Conservation (phyloP, 2,329 filamentous ascomycete genomes). For the Aschersonia sp. region DNA sequence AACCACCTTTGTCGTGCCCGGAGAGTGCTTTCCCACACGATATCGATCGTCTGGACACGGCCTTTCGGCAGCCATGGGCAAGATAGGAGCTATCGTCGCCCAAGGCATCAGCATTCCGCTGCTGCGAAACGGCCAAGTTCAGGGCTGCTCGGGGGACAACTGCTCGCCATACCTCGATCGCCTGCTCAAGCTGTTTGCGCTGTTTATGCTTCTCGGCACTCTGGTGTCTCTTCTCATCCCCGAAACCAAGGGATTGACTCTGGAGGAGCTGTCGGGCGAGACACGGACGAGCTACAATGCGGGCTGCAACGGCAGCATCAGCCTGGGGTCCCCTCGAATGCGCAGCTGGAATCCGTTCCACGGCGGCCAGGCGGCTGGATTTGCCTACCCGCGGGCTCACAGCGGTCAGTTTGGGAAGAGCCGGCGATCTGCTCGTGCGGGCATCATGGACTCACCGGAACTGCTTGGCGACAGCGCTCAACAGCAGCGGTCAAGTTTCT, state of each 20-base stretch:
- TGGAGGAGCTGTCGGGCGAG: constrained; percentile 58
- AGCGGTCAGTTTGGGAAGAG: constrained; percentile 10
- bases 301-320: constrained; percentile 34
- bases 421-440: constrained; percentile 17
- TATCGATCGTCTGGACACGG: constrained; percentile 50
- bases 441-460: constrained; percentile 30
- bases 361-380: constrained; percentile 37
- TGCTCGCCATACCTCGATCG: constrained; percentile 51
- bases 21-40: constrained; percentile 49
- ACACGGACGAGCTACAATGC: constrained; percentile 42
- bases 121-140: constrained; percentile 37
- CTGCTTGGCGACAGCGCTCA: constrained; percentile 13
- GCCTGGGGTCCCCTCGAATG: constrained; percentile 15
- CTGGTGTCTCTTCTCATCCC: constrained; percentile 58
- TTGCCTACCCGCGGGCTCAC: constrained; percentile 26
- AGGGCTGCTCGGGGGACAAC: constrained; percentile 29
- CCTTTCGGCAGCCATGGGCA: constrained; percentile 50
- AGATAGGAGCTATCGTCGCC: constrained; percentile 52
- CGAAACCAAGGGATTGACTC: constrained; percentile 59
- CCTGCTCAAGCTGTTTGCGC: constrained; percentile 62
- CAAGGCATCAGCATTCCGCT: constrained; percentile 51
- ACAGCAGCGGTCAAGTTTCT: constrained; percentile 12
- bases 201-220: constrained; percentile 65
- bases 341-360: constrained; percentile 30
- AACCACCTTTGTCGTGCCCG: constrained; percentile 50